phyloP scores from a whole-genome alignment of 2,329 filamentous ascomycete species.

The Helotiales sp. region DNA sequence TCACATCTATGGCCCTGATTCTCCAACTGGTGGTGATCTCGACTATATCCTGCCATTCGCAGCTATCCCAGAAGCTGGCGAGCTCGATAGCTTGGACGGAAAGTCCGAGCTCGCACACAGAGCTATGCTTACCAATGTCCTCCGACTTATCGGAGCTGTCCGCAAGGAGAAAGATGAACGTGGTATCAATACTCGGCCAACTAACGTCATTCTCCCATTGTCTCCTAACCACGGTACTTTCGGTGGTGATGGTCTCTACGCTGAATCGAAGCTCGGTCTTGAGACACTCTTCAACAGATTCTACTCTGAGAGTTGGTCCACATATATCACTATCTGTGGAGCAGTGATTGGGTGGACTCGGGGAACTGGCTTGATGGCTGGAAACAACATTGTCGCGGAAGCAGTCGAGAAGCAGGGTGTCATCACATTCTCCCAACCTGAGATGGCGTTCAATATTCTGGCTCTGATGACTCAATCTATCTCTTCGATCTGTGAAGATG shows the following conservation, averaged over 20 bases:
- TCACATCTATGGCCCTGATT: constrained; percentile 72
- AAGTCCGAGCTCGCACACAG: constrained; percentile 95
- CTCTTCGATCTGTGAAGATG: constrained; percentile 86
- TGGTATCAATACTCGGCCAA: constrained; percentile 47
- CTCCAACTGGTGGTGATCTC: constrained; percentile 94
- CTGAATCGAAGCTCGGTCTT: constrained; percentile 91
- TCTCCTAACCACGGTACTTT: constrained; percentile 98
- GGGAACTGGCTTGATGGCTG: constrained; percentile 92
- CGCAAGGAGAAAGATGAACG: constrained; percentile 52
- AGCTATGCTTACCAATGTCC: constrained; percentile 94
- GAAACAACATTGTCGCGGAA: constrained; percentile 94
- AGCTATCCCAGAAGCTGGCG: constrained; percentile 92
- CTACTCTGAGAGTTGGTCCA: constrained; percentile 93
- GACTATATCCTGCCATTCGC: constrained; percentile 94
- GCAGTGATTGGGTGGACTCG: constrained; percentile 98
- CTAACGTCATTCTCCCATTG: constrained; percentile 84
- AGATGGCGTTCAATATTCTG: constrained; percentile 97
- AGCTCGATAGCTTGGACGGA: constrained; percentile 92
- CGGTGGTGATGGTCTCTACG: constrained; percentile 93
- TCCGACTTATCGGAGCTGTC: constrained; percentile 86
- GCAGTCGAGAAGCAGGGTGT: constrained; percentile 93
- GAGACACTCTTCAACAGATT: constrained; percentile 97
- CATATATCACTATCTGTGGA: constrained; percentile 95
- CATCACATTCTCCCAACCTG: constrained; percentile 94
- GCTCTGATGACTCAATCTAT: constrained; percentile 89